Evolutionary conservation across 2,329 filamentous ascomycete genomes (phyloP), one percentile per base, ranked within the genome.

Genomic region (Aspergillus costaricaensis): DNA sequence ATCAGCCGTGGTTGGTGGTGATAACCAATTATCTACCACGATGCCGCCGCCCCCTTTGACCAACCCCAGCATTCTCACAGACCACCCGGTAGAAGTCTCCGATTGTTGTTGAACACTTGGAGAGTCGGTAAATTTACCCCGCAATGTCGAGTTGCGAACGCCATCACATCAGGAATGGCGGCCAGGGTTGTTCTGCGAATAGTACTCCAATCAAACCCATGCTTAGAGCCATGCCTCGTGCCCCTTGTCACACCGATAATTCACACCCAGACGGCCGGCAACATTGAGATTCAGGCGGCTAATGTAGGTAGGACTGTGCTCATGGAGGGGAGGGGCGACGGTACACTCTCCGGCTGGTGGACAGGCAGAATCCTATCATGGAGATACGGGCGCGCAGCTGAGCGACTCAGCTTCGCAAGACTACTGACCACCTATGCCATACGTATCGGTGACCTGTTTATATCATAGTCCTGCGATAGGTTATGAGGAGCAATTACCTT

Each of bases 41-140:
- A 9, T 14, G 23, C 47, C 47, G 6, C 23, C 6, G 41, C 4
- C 25, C 17, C n/a, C n/a, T 27, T 50, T 14, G 41, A 44, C 41
- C 41, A 44, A 17, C 41, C 47, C 23, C 25, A 30, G 25, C 32
- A 36, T 36, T 19, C 47, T 50, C 47, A 50, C 47, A 49, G 44
- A 49, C 44, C 44, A 47, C 44, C 44, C 53, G 39, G 53, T 47
- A 47, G 39, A 55, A 27, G 36, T 44, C 53, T 55, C 53, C 53
- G 53, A 55, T 25, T 10, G 53, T 47, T 55, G 39, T 55, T 55
- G 39, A 32, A 30, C 25, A 21, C 39, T 27, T 32, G 53, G 53
- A 47, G 23, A n/a, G 25, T 49, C 43, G 39, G 50, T 38, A 43
- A 55, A 39, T 43, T 55, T 63, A 65, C 61, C 63, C 63, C 63